Evolutionary conservation across 169 alveolate genomes (phyloP).

Genomic region (Plasmodium cynomolgi): DNA sequence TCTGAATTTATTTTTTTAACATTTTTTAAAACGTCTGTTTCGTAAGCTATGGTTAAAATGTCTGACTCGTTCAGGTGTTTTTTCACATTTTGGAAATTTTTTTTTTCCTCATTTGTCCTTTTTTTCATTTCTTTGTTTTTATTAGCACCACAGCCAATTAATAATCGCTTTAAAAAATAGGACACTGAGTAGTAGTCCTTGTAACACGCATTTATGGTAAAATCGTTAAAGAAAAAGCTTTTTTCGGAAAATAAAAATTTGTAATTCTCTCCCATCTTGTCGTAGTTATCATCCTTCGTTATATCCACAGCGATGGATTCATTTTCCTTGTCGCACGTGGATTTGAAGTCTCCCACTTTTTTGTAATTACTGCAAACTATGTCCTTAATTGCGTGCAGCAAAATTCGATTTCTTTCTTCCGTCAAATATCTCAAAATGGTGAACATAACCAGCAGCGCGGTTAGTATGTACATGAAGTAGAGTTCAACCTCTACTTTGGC

Average conservation of each 20-base stretch:
- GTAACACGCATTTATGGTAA: constrained; percentile 61
- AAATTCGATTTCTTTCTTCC: constrained; percentile 43
- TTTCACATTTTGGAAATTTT: constrained; percentile 21
- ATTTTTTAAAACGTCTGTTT: constrained; percentile 68
- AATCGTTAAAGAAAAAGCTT: constrained; percentile 50
- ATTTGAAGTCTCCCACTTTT: not conserved
- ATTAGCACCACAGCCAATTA: constrained; percentile 8
- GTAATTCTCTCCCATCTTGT: constrained; percentile 20
- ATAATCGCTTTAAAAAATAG: constrained; percentile 55
- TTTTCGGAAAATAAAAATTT: constrained; percentile 61
- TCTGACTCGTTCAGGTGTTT: constrained; percentile 56
- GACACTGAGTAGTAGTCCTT: constrained; percentile 52
- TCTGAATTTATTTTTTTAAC: constrained; percentile 62
- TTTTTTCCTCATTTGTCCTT: constrained; percentile 1
- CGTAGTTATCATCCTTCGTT: constrained; percentile 21
- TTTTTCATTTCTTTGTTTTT: constrained; percentile 5
- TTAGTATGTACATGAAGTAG: constrained; percentile 26
- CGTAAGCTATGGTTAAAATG: constrained; percentile 56
- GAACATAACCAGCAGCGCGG: constrained; percentile 39
- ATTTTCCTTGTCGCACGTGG: not conserved
- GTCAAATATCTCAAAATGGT: constrained; percentile 25
- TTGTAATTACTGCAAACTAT: constrained; percentile 9
- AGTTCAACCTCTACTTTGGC: not conserved
- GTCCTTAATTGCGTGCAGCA: constrained; percentile 30
- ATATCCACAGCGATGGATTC: constrained; percentile 58